These are phyloP conservation scores for Pelargonium fulgidum DNA, from an alignment of 441 rosid genomes.

Conservation along the genomic window DNA sequence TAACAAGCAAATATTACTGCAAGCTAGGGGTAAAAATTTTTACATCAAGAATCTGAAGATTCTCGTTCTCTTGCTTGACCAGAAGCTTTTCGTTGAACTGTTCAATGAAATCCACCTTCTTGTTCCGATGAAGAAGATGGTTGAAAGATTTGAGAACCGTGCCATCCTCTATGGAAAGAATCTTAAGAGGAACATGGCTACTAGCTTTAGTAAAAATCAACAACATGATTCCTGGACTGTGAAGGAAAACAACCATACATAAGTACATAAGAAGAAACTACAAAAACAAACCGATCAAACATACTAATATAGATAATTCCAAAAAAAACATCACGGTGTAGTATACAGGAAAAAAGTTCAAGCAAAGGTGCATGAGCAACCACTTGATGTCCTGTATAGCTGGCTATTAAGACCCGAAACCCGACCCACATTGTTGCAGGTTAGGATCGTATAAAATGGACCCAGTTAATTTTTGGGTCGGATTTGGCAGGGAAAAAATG, in stretches of 20 bases:
- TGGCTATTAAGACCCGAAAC: too few species aligned
- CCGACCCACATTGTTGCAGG: too few species aligned
- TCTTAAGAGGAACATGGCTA: constrained; percentile 63
- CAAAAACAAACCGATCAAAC: not conserved
- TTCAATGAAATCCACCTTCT: constrained; percentile 81
- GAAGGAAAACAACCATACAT: constrained; percentile 1
- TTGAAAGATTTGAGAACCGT: constrained; percentile 65
- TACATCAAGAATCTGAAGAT: constrained; percentile 82
- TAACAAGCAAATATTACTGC: not conserved
- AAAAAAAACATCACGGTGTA: not conserved
- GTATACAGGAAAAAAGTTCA: not conserved
- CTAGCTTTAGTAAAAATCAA: constrained; percentile 56
- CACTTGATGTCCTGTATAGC: not conserved
- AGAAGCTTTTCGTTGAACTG: constrained; percentile 87
- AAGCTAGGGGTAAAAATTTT: constrained; percentile 19
- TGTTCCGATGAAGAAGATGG: constrained; percentile 76
- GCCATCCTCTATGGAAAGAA: constrained; percentile 79
- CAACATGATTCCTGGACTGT: constrained; percentile 80
- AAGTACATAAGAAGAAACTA: not conserved
- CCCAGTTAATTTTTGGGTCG: too few species aligned
- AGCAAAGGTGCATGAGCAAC: not conserved
- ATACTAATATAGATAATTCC: not conserved
- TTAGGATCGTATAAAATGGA: too few species aligned
- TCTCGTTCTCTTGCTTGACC: constrained; percentile 81
- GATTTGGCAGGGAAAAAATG: too few species aligned